phyloP scores from a whole-genome alignment of 257 asterid genomes.

The Fraxinus excelsior region DNA sequence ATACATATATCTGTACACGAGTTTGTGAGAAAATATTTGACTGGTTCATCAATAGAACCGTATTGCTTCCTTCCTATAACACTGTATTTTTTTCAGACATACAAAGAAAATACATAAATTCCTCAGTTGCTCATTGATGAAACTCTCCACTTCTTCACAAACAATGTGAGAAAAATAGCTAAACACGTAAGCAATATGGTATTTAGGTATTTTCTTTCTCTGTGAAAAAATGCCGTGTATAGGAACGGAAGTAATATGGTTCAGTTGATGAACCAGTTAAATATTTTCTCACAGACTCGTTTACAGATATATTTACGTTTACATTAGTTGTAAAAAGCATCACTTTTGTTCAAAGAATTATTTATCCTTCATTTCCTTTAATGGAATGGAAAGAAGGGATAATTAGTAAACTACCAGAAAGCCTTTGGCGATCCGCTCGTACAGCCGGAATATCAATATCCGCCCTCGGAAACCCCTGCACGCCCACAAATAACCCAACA shows the following conservation, averaged over 20 bases:
- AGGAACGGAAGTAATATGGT: not conserved
- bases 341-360: not conserved
- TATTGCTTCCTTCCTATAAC: not conserved
- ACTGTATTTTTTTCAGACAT: not conserved
- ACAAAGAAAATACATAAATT: not conserved
- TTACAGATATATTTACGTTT: not conserved
- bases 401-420: conserved; percentile 56
- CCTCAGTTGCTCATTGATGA: not conserved
- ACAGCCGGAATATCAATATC: conserved; percentile 79
- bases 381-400: not conserved
- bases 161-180: not conserved
- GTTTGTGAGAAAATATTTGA: not conserved
- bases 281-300: not conserved
- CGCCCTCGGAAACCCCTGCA: conserved; percentile 93
- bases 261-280: not conserved
- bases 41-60: not conserved
- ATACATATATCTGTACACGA: not conserved
- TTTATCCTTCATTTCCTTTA: too few relatives aligned
- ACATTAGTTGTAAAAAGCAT: not conserved
- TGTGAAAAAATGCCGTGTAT: not conserved
- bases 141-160: not conserved
- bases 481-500: conserved; percentile 12
- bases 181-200: not conserved
- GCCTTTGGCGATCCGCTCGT: conserved; percentile 72
- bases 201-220: not conserved